Percentiles rank a stretch among this genome's conserved stretches.
Evolutionary conservation across 305 asterid genomes (phyloP).

Genomic region (Solanum chacoense): DNA sequence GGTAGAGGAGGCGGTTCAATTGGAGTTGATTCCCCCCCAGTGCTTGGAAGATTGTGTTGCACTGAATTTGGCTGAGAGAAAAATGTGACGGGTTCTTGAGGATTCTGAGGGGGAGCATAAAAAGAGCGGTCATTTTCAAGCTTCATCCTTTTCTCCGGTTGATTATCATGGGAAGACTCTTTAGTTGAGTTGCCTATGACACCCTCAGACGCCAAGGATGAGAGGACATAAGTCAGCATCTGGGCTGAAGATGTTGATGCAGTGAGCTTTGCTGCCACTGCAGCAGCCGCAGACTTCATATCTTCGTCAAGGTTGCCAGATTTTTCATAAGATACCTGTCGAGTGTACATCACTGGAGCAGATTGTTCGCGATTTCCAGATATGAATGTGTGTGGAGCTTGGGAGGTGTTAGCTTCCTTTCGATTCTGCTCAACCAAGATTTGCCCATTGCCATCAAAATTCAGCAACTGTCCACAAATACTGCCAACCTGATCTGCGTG

Average conservation of each 20-base stretch:
- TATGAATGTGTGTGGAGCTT: slow-evolving; percentile 19
- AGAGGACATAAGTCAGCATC: slow-evolving; percentile 71
- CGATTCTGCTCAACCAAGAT: slow-evolving; percentile 22
- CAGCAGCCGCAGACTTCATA: slow-evolving; percentile 75
- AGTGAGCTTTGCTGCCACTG: slow-evolving; percentile 77
- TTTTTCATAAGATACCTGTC: slow-evolving; percentile 36
- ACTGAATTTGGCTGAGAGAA: slow-evolving; percentile 17
- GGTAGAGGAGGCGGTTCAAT: slow-evolving; percentile 65
- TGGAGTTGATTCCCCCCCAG: slow-evolving; percentile 22
- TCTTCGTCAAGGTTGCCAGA: slow-evolving; percentile 35
- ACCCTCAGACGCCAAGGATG: slow-evolving; percentile 84
- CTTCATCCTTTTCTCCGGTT: slow-evolving; percentile 60
- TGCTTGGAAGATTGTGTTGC: slow-evolving; percentile 23
- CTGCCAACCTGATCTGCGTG: slow-evolving; percentile 46
- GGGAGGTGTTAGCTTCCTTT: slow-evolving; percentile 22
- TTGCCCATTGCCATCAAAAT: slow-evolving; percentile 21
- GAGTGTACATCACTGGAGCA: slow-evolving; percentile 47
- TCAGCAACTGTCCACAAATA: slow-evolving; percentile 33
- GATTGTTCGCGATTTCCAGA: slow-evolving; percentile 36
- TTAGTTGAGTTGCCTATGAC: slow-evolving; percentile 41
- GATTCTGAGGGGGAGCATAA: slow-evolving; percentile 29
- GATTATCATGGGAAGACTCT: slow-evolving; percentile 36
- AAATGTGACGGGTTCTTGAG: slow-evolving; percentile 20
- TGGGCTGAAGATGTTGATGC: slow-evolving; percentile 83
- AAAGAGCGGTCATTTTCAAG: slow-evolving; percentile 39